These are phyloP conservation scores for Houttuynia cordata DNA, from an alignment of 164 flowering plant genomes.

Conservation along the genomic window DNA sequence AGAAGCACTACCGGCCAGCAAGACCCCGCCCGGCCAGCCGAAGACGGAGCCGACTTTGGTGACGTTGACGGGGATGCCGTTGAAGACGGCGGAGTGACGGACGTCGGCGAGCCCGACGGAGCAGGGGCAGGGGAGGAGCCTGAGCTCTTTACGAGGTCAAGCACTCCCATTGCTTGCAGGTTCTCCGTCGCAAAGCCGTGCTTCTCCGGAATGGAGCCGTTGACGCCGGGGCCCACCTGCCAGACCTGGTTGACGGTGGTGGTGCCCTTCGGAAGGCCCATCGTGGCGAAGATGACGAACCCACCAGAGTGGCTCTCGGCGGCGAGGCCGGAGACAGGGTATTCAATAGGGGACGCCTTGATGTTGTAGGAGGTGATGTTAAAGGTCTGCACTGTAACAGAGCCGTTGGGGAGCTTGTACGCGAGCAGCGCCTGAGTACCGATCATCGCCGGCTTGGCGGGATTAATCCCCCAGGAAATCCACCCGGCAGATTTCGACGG, in stretches of 20 bases:
- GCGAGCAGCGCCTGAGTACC: conserved; percentile 48
- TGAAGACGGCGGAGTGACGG: not conserved
- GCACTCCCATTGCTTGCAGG: conserved; percentile 26
- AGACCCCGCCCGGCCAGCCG: not conserved
- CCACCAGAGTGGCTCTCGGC: conserved; percentile 24
- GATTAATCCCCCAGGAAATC: conserved; percentile 58
- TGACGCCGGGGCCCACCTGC: conserved; percentile 62
- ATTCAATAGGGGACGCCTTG: conserved; percentile 12
- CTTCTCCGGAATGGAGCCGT: conserved; percentile 20
- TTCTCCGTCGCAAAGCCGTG: conserved; percentile 36
- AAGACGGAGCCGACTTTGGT: not conserved
- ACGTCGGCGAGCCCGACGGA: no score
- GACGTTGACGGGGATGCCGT: not conserved
- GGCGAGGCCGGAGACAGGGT: conserved; percentile 15
- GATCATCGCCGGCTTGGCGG: conserved; percentile 28
- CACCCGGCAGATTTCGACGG: conserved; percentile 30
- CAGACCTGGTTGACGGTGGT: conserved; percentile 58
- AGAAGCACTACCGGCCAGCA: not conserved
- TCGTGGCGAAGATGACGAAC: conserved; percentile 32
- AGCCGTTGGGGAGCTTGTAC: conserved; percentile 12
- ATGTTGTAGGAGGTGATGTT: conserved; percentile 21
- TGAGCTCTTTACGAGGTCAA: conserved; percentile 22
- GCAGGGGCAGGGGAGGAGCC: not conserved
- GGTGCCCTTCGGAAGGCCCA: conserved; percentile 19
- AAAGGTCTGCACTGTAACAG: conserved; percentile 22